A percentile compares a stretch with the other conserved stretches of the same genome.
phyloP scores from a whole-genome alignment of 306 rosid genomes.

The Morella rubra region DNA sequence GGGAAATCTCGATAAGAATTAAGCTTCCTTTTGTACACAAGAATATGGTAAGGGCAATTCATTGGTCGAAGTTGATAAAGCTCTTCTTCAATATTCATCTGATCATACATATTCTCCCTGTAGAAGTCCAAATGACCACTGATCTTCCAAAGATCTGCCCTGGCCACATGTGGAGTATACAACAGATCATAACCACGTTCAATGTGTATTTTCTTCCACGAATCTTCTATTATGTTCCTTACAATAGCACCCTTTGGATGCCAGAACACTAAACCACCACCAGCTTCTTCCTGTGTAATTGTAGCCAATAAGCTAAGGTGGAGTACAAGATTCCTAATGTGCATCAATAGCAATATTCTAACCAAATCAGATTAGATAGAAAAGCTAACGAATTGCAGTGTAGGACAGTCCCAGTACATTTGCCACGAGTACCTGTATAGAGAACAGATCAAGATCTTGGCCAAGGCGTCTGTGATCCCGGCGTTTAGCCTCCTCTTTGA shows the following conservation, averaged over 20 bases:
- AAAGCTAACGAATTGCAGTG: constrained; percentile 18
- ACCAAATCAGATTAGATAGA: constrained; percentile 16
- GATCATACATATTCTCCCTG: constrained; percentile 91
- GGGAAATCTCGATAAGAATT: constrained; percentile 94
- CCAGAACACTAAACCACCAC: constrained; percentile 99
- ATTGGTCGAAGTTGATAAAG: constrained; percentile 95
- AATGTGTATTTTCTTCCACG: constrained; percentile 80
- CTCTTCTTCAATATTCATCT: constrained; percentile 86
- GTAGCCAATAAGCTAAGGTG: constrained; percentile 28
- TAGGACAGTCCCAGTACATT: constrained; percentile 13
- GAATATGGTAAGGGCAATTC: constrained; percentile 98
- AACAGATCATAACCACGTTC: constrained; percentile 81
- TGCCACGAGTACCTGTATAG: constrained; percentile 67
- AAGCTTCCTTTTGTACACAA: constrained; percentile 83
- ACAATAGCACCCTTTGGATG: constrained; percentile 97
- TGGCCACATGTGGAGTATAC: constrained; percentile 96
- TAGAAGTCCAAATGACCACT: constrained; percentile 98
- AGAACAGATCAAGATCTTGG: constrained; percentile 93
- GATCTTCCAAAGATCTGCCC: constrained; percentile 95
- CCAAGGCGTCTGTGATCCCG: constrained; percentile 96
- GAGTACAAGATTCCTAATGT: constrained; percentile 19
- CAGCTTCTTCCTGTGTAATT: constrained; percentile 79
- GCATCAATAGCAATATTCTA: constrained; percentile 22
- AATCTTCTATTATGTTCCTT: constrained; percentile 84
- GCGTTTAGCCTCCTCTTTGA: constrained; percentile 96